These are phyloP conservation scores for Penicillium turbatum DNA, from an alignment of 495 filamentous ascomycete genomes.

Conservation along the genomic window DNA sequence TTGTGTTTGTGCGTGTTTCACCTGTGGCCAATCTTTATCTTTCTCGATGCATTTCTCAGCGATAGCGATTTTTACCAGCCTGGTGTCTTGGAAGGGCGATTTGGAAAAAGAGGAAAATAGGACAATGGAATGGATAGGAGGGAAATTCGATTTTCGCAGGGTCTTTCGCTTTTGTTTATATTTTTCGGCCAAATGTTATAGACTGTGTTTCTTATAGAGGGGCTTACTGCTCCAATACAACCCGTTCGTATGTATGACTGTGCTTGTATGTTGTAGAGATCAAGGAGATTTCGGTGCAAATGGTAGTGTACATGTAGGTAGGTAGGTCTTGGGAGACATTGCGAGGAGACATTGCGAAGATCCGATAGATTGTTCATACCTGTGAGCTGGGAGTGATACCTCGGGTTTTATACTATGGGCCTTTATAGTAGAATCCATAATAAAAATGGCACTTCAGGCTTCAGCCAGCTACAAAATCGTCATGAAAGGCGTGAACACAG, in stretches of 20 bases:
- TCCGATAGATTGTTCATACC: no score
- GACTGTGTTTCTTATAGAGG: conserved; percentile 9
- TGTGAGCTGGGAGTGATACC: no score
- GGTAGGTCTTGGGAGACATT: no score
- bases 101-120: conserved; percentile 20
- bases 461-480: no score
- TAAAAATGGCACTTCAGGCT: no score
- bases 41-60: conserved; percentile 41
- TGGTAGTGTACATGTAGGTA: no score
- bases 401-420: no score
- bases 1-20: background rate
- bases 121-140: conserved; percentile 22
- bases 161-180: conserved; percentile 23
- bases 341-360: no score
- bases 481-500: no score
- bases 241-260: background rate
- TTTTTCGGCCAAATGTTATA: conserved; percentile 11
- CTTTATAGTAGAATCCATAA: no score
- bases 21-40: conserved; percentile 21
- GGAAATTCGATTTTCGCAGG: conserved; percentile 8
- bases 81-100: conserved; percentile 26
- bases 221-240: conserved; percentile 5
- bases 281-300: no score
- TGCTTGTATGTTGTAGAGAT: background rate
- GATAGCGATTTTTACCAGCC: conserved; percentile 20